Conservation (phyloP, 495 filamentous ascomycete genomes). For the Beverwykella pulmonaria region DNA sequence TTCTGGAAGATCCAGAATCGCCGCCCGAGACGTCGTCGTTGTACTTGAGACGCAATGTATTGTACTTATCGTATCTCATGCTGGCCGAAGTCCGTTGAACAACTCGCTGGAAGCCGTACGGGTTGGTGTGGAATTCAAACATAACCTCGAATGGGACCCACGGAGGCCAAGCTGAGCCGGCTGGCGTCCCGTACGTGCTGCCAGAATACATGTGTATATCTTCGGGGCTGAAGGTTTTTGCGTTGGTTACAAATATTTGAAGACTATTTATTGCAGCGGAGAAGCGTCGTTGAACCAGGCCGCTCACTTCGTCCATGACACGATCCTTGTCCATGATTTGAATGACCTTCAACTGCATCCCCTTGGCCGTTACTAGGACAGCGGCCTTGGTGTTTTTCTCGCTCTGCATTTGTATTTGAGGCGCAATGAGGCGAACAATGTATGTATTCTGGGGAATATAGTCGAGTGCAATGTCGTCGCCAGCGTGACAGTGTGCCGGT, state of each 20-base stretch:
- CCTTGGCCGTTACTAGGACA: slow-evolving; percentile 88
- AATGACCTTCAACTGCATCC: slow-evolving; percentile 94
- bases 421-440: slow-evolving; percentile 90
- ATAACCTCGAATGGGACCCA: slow-evolving; percentile 98
- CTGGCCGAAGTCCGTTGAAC: slow-evolving; percentile 93
- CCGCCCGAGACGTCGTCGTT: slow-evolving; percentile 86
- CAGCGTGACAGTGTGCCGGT: slow-evolving; percentile 47
- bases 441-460: slow-evolving; percentile 94
- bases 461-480: slow-evolving; percentile 78
- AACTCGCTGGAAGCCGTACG: slow-evolving; percentile 93
- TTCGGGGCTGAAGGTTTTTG: slow-evolving; percentile 77
- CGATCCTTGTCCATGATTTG: slow-evolving; percentile 97
- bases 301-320: slow-evolving; percentile 87
- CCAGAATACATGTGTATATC: slow-evolving; percentile 91
- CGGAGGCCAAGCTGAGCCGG: slow-evolving; percentile 88
- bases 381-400: slow-evolving; percentile 95
- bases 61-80: slow-evolving; percentile 96
- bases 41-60: slow-evolving; percentile 94
- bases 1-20: slow-evolving; percentile 42
- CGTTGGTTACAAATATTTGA: slow-evolving; percentile 95
- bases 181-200: slow-evolving; percentile 84
- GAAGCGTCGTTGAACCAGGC: slow-evolving; percentile 91
- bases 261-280: slow-evolving; percentile 92
- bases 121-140: slow-evolving; percentile 90
- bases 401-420: slow-evolving; percentile 96